Evolutionary conservation across 78 protist species (phyloP).

Genomic region (Salpingoeca rosetta): DNA sequence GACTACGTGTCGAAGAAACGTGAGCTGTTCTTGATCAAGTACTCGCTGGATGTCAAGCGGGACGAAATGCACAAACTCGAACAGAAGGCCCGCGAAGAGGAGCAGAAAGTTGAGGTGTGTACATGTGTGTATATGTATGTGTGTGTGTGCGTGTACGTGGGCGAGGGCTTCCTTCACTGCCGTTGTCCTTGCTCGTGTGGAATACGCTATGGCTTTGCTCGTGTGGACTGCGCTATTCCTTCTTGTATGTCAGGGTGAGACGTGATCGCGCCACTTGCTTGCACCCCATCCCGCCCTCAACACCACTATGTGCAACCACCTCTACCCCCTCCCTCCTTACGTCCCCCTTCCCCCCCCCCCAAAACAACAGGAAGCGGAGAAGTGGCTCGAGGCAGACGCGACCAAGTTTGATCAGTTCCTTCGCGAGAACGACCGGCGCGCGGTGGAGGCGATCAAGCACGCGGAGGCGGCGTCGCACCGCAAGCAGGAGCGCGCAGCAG

Average conservation of each 20-base stretch:
- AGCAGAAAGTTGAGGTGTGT: background rate
- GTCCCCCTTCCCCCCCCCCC: too few relatives aligned
- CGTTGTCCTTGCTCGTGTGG: background rate
- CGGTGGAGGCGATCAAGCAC: background rate
- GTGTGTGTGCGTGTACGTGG: background rate
- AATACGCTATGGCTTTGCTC: background rate
- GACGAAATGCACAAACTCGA: conserved; percentile 9
- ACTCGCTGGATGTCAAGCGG: conserved; percentile 2
- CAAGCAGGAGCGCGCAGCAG: background rate
- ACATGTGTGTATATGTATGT: background rate
- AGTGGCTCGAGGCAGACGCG: background rate
- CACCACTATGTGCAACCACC: too few relatives aligned
- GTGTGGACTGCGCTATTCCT: background rate
- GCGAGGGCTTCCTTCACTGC: background rate
- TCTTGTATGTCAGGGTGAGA: too few relatives aligned
- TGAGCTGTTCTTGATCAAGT: conserved; percentile 4
- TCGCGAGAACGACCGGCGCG: background rate
- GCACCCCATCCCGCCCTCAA: too few relatives aligned
- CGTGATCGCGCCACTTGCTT: too few relatives aligned
- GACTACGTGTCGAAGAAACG: background rate
- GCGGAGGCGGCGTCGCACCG: background rate
- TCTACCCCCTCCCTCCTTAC: too few relatives aligned
- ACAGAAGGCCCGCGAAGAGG: background rate
- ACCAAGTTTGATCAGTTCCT: conserved; percentile 3
- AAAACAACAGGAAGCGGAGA: background rate